Conservation (phyloP, 2,329 filamentous ascomycete genomes). For the Apiospora kogelbergensis region DNA sequence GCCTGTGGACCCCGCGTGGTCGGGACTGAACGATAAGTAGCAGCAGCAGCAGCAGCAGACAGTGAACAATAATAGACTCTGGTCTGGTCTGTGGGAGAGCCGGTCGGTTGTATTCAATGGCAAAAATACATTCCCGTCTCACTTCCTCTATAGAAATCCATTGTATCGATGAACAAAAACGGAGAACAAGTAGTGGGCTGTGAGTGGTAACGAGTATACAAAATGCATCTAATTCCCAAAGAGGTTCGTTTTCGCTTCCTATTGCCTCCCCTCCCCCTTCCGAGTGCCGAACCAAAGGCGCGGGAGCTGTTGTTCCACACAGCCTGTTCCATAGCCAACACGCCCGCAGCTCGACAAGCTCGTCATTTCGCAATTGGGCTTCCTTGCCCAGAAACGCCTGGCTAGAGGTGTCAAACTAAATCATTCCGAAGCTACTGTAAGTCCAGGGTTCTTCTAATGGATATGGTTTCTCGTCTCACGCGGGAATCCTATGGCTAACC, state of each 20-base stretch:
- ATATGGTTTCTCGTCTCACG: too few relatives aligned
- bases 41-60: not conserved
- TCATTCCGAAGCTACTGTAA: conserved; percentile 83
- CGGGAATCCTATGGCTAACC: not conserved
- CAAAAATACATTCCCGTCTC: too few relatives aligned
- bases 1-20: not conserved
- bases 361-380: conserved; percentile 83
- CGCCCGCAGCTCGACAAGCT: conserved; percentile 84
- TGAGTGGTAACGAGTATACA: not conserved
- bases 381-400: conserved; percentile 82
- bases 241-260: conserved; percentile 24
- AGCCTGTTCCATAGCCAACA: not conserved
- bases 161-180: not conserved
- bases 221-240: conserved; percentile 35
- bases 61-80: not conserved
- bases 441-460: conserved; percentile 21
- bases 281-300: not conserved
- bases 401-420: conserved; percentile 88
- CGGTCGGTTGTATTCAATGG: not conserved
- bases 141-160: not conserved
- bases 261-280: conserved; percentile 14
- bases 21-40: not conserved
- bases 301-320: not conserved
- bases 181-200: not conserved
- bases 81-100: not conserved